Evolutionary conservation across 78 protist genomes (phyloP), one percentile per base, ranked within the genome.

Genomic region (Dictyostelium firmibasis): DNA sequence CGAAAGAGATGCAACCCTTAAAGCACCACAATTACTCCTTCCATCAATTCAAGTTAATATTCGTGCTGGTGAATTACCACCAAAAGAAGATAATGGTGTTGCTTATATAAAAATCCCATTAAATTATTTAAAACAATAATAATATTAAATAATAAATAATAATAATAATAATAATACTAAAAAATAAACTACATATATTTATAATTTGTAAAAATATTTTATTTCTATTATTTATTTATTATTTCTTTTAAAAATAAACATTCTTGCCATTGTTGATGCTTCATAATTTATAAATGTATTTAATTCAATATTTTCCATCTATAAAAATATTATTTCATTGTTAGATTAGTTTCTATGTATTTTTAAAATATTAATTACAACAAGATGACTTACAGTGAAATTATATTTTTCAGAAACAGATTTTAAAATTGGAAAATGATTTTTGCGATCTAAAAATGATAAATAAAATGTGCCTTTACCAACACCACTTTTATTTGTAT

Each of bases 11-110:
- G 91, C 91, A 3, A 57, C 83, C 4, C 94, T 96, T 4, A 78
- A 81, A 27, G 76, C 88, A 31, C 97, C 97, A 29, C 29, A 84
- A 9, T 85, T 95, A 31, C n/a, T 95, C 11, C 23, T 89, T 8
- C 97, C 97, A 41, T 95, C 97, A 11, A 82, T 95, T 38, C 97
- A 95, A 76, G 95, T 95, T 35, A 95, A 95, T 41, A 67, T 93
- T 64, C 60, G 96, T 35, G 96, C 92, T n/a, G 96, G 96, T 75
- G 78, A 93, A 64, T 84, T 93, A 62, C 96, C 96, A 74, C 79
- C 88, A 69, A 44, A 85, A 20, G 96, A 93, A 84, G 74, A 36
- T 27, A 93, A 93, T 84, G 96, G 96, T 75, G 67, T 84, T 43
- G 25, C 87, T 11, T 93, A 86, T 77, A 38, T 93, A 18, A 93